Percentiles rank a stretch among this genome's conserved stretches.
Evolutionary conservation across 208 protist genomes (phyloP).

Genomic region (Sergeia podlipaevii): DNA sequence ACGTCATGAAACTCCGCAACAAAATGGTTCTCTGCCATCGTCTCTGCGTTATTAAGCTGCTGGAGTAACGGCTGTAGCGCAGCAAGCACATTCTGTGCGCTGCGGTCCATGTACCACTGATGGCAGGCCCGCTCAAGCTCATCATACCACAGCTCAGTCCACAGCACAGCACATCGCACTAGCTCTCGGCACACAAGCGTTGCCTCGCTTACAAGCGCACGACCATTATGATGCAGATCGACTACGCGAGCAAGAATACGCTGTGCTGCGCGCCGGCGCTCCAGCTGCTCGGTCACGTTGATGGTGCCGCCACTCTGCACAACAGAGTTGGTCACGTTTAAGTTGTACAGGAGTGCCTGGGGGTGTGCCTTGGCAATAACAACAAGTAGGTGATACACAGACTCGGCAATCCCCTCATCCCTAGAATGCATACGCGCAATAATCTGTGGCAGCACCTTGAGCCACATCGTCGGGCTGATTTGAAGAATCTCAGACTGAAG

Average conservation of each 20-base stretch:
- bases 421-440: slow-evolving; percentile 97
- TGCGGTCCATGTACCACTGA: slow-evolving; percentile 95
- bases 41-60: slow-evolving; percentile 90
- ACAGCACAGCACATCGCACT: slow-evolving; percentile 98
- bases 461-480: slow-evolving; percentile 97
- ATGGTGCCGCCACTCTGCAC: slow-evolving; percentile 6
- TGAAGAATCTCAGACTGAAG: slow-evolving; percentile 88
- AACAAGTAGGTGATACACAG: slow-evolving; percentile 93
- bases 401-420: slow-evolving; percentile 80
- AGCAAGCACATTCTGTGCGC: slow-evolving; percentile 91
- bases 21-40: slow-evolving; percentile 96
- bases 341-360: slow-evolving; percentile 98
- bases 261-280: slow-evolving; percentile 67
- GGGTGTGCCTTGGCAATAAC: slow-evolving; percentile 96
- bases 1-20: slow-evolving; percentile 70
- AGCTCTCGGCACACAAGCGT: slow-evolving; percentile 96
- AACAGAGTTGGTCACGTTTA: slow-evolving; percentile 96
- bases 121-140: slow-evolving; percentile 95
- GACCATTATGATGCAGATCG: slow-evolving; percentile 82
- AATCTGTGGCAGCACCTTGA: slow-evolving; percentile 99
- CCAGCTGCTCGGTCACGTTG: slow-evolving; percentile 34
- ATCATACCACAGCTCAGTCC: slow-evolving; percentile 94
- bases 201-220: slow-evolving; percentile 93
- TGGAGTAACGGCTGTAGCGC: slow-evolving; percentile 94
- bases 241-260: slow-evolving; percentile 73